Evolutionary conservation across 441 rosid species (phyloP).

Genomic region (Erodium trifolium): DNA sequence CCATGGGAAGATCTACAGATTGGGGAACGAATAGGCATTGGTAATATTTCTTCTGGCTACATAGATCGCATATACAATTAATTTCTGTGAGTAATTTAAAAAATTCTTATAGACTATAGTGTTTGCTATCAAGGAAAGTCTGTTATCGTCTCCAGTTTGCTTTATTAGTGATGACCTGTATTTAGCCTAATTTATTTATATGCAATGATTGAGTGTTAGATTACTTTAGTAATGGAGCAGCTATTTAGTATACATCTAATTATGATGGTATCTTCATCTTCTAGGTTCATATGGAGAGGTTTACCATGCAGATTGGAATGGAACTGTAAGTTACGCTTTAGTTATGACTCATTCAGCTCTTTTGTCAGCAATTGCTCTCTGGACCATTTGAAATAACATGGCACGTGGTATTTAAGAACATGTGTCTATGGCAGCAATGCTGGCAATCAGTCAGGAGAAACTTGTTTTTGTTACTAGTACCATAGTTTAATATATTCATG

Average conservation of each 20-base stretch:
- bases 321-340: neutral
- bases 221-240: neutral
- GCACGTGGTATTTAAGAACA: neutral
- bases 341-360: neutral
- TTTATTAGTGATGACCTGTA: neutral
- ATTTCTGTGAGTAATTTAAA: neutral
- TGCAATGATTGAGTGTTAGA: neutral
- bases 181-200: neutral
- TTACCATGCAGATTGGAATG: conserved; percentile 9
- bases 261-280: neutral
- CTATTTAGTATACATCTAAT: neutral
- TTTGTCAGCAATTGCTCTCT: neutral
- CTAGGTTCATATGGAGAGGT: conserved; percentile 3
- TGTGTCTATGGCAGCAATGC: neutral
- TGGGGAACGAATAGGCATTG: conserved; percentile 96
- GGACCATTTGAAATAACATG: neutral
- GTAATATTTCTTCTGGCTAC: conserved; percentile 34
- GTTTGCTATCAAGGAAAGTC: conserved; percentile 7
- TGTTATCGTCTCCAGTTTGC: neutral
- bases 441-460: neutral
- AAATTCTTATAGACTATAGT: neutral
- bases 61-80: neutral
- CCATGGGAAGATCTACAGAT: conserved; percentile 92
- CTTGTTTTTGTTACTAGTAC: neutral
- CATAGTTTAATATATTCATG: neutral